Conservation (phyloP, 768 basidiomycete species). For the Boletus eberwhitei region DNA sequence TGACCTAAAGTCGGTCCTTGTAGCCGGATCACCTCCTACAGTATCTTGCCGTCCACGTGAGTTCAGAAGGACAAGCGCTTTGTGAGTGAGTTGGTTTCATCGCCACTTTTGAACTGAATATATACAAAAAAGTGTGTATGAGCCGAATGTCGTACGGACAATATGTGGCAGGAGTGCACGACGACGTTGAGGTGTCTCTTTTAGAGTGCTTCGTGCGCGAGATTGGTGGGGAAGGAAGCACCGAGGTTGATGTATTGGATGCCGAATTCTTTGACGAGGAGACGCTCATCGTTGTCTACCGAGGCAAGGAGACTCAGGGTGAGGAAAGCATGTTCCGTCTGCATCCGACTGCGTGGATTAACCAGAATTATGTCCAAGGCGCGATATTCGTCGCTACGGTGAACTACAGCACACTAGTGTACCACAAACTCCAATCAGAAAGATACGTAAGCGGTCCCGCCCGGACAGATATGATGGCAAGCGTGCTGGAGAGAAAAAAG, state of each 20-base stretch:
- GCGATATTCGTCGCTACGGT: conserved; percentile 60
- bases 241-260: conserved; percentile 55
- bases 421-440: conserved; percentile 47
- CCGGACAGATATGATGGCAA: conserved; percentile 65
- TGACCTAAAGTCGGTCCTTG: conserved; percentile 27
- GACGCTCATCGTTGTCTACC: conserved; percentile 61
- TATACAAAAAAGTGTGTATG: conserved; percentile 51
- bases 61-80: conserved; percentile 38
- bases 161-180: conserved; percentile 36
- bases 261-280: conserved; percentile 80
- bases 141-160: conserved; percentile 49
- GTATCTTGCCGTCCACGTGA: conserved; percentile 49
- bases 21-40: conserved; percentile 47
- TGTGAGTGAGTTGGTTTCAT: conserved; percentile 40
- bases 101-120: conserved; percentile 30
- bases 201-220: conserved; percentile 45
- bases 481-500: conserved; percentile 53
- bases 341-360: conserved; percentile 20
- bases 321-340: conserved; percentile 30
- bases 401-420: conserved; percentile 58
- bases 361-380: conserved; percentile 40
- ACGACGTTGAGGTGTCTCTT: conserved; percentile 44
- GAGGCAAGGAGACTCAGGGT: conserved; percentile 47
- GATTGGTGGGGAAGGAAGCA: conserved; percentile 31
- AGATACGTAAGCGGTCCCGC: conserved; percentile 50